Evolutionary conservation across 148 eudicot species (phyloP), one percentile per base, ranked within the genome.

Genomic region (Fagopyrum tataricum): DNA sequence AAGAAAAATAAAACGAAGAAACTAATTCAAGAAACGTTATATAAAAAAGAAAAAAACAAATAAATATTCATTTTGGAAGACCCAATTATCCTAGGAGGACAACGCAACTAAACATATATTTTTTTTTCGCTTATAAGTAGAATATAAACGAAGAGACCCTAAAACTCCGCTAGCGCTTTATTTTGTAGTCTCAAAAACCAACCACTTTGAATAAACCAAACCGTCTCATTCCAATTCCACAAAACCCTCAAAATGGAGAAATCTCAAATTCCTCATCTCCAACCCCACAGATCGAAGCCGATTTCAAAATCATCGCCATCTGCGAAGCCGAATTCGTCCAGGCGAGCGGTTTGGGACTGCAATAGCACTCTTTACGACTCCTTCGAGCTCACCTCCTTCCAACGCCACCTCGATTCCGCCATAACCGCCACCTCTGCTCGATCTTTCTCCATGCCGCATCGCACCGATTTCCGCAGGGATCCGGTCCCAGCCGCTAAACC

Each of bases 351-450:
- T 23, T 91, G 95, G 97, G 98, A 94, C 78, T 89, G 91, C 61
- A 93, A 80, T 0, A 94, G 97, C 77, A 67, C 97, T 1, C 86
- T 95, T 5, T 95, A 95, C 79, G 98, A 95, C 84, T 95, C 98
- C 3, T 82, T 89, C 79, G 97, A 94, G 80, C 80, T 82, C 53
- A 81, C 79, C 82, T 83, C 98, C 0, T 85, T 91, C 70, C 84
- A 87, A 18, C 85, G 82, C 56, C 93, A 87, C 76, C 93, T 94
- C 75, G 86, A 87, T 74, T 89, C 93, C 1, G 96, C 98, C 74
- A 84, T 94, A 31, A 69, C 85, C 10, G 82, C 96, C 4, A 76
- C 42, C 44, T 31, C 69, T 20, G 44, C 69, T 10, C 69, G 97
- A 67, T 80, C 89, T 20, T 75, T 87, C 44, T 95, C 98, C 39